A percentile compares a stretch with the other conserved stretches of the same genome.
Evolutionary conservation across 257 asterid species (phyloP).

Genomic region (Solanum clarkiae): DNA sequence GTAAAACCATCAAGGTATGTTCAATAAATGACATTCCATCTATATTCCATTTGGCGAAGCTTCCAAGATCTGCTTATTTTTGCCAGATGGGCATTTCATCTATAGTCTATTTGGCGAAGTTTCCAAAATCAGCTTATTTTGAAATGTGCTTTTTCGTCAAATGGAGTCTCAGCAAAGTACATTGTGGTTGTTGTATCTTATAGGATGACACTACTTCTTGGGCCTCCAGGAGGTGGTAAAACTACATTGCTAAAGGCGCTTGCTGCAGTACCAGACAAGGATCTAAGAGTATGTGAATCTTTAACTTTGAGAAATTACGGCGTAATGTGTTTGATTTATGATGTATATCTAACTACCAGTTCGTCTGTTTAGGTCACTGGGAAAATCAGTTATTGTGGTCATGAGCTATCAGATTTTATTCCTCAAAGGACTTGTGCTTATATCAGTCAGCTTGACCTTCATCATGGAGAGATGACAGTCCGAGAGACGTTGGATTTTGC

Average conservation of each 20-base stretch:
- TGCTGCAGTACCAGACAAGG: constrained; percentile 59
- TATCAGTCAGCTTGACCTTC: constrained; percentile 83
- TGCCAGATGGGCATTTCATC: neutral
- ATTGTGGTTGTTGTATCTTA: neutral
- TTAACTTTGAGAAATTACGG: neutral
- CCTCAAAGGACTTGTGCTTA: constrained; percentile 91
- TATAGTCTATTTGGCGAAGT: neutral
- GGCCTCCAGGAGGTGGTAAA: constrained; percentile 94
- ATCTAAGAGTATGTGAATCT: constrained; percentile 24
- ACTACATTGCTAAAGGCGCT: constrained; percentile 72
- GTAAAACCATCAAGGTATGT: constrained; percentile 81
- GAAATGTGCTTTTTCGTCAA: neutral
- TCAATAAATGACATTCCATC: neutral
- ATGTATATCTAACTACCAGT: neutral
- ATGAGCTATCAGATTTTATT: constrained; percentile 60
- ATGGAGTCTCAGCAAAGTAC: neutral
- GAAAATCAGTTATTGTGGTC: constrained; percentile 77
- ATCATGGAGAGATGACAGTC: constrained; percentile 93
- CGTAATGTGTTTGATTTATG: neutral
- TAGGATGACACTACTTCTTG: constrained; percentile 93
- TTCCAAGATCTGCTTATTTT: neutral
- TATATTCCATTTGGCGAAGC: neutral
- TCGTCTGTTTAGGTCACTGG: constrained; percentile 36
- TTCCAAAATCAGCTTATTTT: neutral
- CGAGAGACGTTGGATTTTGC: constrained; percentile 77